phyloP scores from a whole-genome alignment of 2,329 filamentous ascomycete species.

The Tolypocladium pustulatum region DNA sequence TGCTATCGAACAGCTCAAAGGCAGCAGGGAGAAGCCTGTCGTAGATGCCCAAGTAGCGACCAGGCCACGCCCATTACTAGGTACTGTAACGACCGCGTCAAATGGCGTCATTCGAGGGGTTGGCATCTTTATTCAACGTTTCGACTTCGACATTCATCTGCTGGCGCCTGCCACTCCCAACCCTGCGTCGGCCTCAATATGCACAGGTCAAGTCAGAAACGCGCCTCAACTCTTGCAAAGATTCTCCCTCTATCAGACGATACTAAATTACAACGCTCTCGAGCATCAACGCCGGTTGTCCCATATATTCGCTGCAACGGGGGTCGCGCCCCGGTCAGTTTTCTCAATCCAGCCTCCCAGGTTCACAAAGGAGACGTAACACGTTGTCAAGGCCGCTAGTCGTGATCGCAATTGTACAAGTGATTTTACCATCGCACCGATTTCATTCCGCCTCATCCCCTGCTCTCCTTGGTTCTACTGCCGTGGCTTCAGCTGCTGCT shows the following conservation, averaged over 20 bases:
- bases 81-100: no score
- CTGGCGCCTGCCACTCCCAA: no score
- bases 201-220: background rate
- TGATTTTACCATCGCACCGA: background rate
- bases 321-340: background rate
- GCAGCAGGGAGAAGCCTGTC: background rate
- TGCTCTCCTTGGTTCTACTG: background rate
- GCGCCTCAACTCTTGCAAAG: background rate
- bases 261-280: background rate
- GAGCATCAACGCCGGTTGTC: background rate
- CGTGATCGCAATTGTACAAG: background rate
- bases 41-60: background rate
- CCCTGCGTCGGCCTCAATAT: no score
- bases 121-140: background rate
- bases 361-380: background rate
- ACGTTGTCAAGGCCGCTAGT: background rate
- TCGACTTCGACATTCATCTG: no score
- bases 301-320: background rate
- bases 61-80: no score
- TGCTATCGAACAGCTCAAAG: background rate
- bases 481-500: background rate
- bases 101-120: background rate
- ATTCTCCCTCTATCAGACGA: background rate
- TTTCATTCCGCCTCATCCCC: background rate
- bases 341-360: background rate